Percentiles rank a stretch among this genome's conserved stretches.
phyloP scores from a whole-genome alignment of 129 eudicot species.

The Daucus carota region DNA sequence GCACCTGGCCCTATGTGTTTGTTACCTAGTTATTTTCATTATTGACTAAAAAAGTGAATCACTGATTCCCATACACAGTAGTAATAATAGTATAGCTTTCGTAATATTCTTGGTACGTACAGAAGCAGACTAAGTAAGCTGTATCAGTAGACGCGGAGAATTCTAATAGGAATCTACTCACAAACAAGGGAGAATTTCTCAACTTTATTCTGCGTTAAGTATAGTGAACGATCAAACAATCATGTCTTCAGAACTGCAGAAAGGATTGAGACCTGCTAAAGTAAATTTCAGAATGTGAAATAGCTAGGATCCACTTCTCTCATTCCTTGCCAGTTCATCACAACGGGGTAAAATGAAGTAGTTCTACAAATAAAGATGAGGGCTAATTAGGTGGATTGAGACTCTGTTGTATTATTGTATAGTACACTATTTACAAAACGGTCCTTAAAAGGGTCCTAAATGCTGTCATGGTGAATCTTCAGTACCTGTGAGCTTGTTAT shows the following conservation, averaged over 20 bases:
- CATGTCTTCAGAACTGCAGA: not conserved
- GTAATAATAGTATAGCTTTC: not conserved
- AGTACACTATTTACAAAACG: not conserved
- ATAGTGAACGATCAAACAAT: not conserved
- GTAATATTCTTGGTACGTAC: not conserved
- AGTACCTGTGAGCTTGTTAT: not conserved
- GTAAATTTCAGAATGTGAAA: too few relatives aligned
- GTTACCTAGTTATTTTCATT: not conserved
- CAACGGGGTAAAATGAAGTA: too few relatives aligned
- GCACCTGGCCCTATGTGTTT: not conserved
- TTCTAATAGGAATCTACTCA: not conserved
- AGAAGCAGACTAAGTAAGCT: not conserved
- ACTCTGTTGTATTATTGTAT: not conserved
- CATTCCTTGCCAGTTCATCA: too few relatives aligned
- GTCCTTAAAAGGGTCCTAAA: not conserved
- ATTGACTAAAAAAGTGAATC: not conserved
- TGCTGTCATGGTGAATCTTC: not conserved
- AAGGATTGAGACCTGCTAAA: not conserved
- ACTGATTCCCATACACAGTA: not conserved
- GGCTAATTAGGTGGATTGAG: not conserved
- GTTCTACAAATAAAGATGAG: too few relatives aligned
- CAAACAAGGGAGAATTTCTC: not conserved
- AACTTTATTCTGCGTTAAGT: not conserved
- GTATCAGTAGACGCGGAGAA: not conserved
- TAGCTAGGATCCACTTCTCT: too few relatives aligned